These are phyloP conservation scores for Elongisporangium prolatum DNA, from an alignment of 352 stramenopile species.

Conservation along the genomic window DNA sequence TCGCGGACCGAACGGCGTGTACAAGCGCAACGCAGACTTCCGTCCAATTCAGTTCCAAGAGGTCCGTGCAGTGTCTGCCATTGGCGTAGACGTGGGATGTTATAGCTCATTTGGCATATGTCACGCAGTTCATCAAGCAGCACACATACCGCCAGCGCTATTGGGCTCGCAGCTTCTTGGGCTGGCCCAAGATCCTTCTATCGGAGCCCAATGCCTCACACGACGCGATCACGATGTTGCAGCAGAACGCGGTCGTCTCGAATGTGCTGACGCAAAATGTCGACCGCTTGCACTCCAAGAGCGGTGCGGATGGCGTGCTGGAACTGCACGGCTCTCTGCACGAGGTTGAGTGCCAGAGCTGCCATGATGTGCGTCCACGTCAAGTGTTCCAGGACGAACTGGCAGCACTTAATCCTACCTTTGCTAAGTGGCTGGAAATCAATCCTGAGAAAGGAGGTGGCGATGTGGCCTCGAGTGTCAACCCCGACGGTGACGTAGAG, in stretches of 20 bases:
- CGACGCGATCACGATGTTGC: conserved; percentile 78
- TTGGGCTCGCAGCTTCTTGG: conserved; percentile 90
- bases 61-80: conserved; percentile 47
- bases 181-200: conserved; percentile 78
- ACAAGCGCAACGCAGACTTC: conserved; percentile 91
- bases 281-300: conserved; percentile 92
- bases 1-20: conserved; percentile 92
- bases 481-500: conserved; percentile 93
- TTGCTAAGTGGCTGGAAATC: conserved; percentile 31
- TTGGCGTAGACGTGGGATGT: conserved; percentile 31
- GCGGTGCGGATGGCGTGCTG: conserved; percentile 85
- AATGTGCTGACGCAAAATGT: conserved; percentile 97
- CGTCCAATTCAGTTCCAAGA: conserved; percentile 96
- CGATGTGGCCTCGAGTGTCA: conserved; percentile 77
- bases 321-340: conserved; percentile 94
- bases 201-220: conserved; percentile 89
- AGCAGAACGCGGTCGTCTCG: conserved; percentile 33
- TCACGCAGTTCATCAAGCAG: conserved; percentile 43
- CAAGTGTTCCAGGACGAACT: conserved; percentile 88
- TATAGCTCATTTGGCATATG: neutral
- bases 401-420: conserved; percentile 67
- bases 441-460: conserved; percentile 31
- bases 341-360: conserved; percentile 75
- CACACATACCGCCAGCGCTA: conserved; percentile 88
- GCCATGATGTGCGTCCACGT: conserved; percentile 66